phyloP scores from a whole-genome alignment of 352 stramenopile genomes.

The Phytophthora podocarpi region DNA sequence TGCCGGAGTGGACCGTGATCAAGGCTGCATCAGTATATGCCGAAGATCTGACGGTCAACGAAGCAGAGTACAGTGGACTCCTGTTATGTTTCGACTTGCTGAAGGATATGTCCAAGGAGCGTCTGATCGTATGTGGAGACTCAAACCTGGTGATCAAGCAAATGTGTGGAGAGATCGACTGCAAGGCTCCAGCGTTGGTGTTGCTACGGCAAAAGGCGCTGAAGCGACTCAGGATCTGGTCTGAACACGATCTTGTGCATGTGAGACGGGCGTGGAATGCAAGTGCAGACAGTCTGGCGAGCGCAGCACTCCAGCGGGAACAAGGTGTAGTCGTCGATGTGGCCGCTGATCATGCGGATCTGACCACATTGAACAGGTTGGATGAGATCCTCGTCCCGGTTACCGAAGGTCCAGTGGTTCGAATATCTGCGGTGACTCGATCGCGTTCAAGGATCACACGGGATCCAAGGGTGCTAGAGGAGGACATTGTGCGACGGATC shows the following conservation, averaged over 20 bases:
- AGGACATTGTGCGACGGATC: neutral
- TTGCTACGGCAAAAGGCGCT: conserved; percentile 1
- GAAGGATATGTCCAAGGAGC: no score
- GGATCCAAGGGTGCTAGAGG: neutral
- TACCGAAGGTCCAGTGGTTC: neutral
- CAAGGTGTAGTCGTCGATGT: neutral
- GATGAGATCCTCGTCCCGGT: neutral
- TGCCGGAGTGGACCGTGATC: conserved; percentile 3
- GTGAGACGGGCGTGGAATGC: conserved; percentile 10
- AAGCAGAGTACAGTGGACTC: conserved; percentile 22
- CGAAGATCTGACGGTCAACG: conserved; percentile 18
- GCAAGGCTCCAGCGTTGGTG: no score
- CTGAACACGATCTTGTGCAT: neutral
- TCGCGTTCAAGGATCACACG: neutral
- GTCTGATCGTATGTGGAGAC: no score
- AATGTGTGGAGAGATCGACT: no score
- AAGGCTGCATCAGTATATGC: neutral
- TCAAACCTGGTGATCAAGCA: no score
- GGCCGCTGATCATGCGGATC: no score
- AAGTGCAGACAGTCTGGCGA: neutral
- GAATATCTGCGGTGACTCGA: neutral
- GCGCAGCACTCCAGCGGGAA: neutral
- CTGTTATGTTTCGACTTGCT: neutral
- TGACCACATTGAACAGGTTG: neutral
- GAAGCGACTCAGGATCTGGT: neutral